These are phyloP conservation scores for Aspergillus ostianus DNA, from an alignment of 495 filamentous ascomycete species.

Conservation along the genomic window DNA sequence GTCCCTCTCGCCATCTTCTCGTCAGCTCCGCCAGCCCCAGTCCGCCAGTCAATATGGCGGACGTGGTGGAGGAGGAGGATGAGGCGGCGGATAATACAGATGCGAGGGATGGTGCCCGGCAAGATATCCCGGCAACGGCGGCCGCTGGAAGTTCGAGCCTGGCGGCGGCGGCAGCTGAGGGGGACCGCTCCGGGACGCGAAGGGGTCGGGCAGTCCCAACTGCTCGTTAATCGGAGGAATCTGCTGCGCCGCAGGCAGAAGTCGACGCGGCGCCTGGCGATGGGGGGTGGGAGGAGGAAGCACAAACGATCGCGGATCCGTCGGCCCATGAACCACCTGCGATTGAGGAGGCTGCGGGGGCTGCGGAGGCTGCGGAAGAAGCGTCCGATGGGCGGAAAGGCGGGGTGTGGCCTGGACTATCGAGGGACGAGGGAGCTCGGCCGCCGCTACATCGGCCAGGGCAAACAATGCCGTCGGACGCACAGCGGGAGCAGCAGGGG, in stretches of 20 bases:
- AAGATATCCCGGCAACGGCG: slow-evolving; percentile 34
- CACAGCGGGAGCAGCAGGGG: slow-evolving; percentile 12
- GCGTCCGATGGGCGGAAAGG: slow-evolving; percentile 25
- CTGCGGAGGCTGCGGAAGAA: slow-evolving; percentile 34
- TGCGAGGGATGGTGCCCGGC: slow-evolving; percentile 22
- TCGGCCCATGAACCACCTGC: slow-evolving; percentile 29
- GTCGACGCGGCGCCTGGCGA: slow-evolving; percentile 34
- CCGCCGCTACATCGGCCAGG: slow-evolving; percentile 37
- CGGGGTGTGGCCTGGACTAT: slow-evolving; percentile 27
- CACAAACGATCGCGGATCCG: slow-evolving; percentile 40
- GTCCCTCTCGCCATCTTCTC: neutral
- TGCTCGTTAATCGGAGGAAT: slow-evolving; percentile 27
- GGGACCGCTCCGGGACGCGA: slow-evolving; percentile 32
- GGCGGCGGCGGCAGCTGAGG: slow-evolving; percentile 43
- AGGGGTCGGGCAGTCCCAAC: slow-evolving; percentile 37
- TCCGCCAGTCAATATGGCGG: slow-evolving; percentile 16
- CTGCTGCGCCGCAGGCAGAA: slow-evolving; percentile 38
- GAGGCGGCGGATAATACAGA: slow-evolving; percentile 23
- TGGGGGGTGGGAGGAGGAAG: slow-evolving; percentile 40
- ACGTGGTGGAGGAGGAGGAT: slow-evolving; percentile 20
- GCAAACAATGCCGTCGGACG: slow-evolving; percentile 27
- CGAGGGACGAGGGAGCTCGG: slow-evolving; percentile 22
- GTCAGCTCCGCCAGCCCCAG: slow-evolving; percentile 20
- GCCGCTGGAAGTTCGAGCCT: slow-evolving; percentile 39
- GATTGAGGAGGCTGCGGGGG: slow-evolving; percentile 33